Base-by-base conservation (phyloP, 371 early-diverging fungal genomes). In the Apophysomyces trapeziformis region DNA sequence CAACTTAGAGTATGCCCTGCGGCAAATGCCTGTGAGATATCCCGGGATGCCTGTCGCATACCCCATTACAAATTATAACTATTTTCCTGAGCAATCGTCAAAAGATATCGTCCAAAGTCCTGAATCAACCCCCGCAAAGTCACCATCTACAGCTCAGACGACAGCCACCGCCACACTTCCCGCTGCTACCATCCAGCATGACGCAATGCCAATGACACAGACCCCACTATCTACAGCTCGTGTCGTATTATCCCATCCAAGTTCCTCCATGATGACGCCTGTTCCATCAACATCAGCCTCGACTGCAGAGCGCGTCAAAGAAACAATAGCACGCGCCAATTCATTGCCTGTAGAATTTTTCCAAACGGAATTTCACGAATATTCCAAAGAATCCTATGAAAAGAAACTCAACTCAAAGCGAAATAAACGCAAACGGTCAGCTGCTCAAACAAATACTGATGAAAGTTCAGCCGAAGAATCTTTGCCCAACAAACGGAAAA, bases 331-430 rank as follows among this genome's bases (percentile, higher is more conserved):
- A 35, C 75, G 79, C 16, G 82, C 82, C 5, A 82, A 77, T 54
- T 73, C 82, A 7, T 75, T 82, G 9, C 82, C 82, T 4, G 74
- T 78, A 72, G 82, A 82, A 32, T 78, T 82, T 35, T 82, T 78
- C 57, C 82, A 82, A 38, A 82, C 82, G 4, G 82, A 82, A 57
- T 82, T 82, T 60, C 68, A 78, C 32, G 79, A 78, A 45, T 82
- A 82, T 58, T 82, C 82, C 2, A 82, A 82, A 46, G 82, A 82
- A 56, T 77, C 77, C 0, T 82, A 82, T 50, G 79, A 82, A 62
- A 73, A 74, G 45, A 82, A 78, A 66, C 75, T 72, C 68, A 77
- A 78, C 61, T 70, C 77, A n/a, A 78, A 75, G 39, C 74, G 79
- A 13, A 73, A 74, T 54, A 82, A 82, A 50, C 77, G 82, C 41